A percentile compares a stretch with the other conserved stretches of the same genome.
These are phyloP conservation scores for bread wheat (Triticum aestivum) DNA, from an alignment of 176 grass and related monocot genomes.

Conservation along the genomic window IWGSC_CS_RefSeq_v2.1 NC_057799.1:613216412-613216911, in stretches of 20 bases:
- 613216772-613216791: not conserved
- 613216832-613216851: not conserved
- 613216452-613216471: conserved; percentile 74
- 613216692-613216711: not conserved
- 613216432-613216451: conserved; percentile 71
- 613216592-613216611: not conserved
- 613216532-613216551: conserved; percentile 23
- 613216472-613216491: conserved; percentile 94
- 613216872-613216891: not conserved
- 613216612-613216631: not conserved
- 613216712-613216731: not conserved
- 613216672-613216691: not conserved
- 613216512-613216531: conserved; percentile 87
- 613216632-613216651: not conserved
- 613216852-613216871: not conserved
- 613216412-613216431: conserved; percentile 84
- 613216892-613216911: not conserved
- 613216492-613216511: conserved; percentile 99
- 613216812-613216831: not conserved
- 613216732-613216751: not conserved
- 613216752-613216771: not conserved
- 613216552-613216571: not conserved
- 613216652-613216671: not conserved
- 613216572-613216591: not conserved
- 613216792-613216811: not conserved